A percentile compares a stretch with the other conserved stretches of the same genome.
These are phyloP conservation scores for Luffa acutangula DNA, from an alignment of 306 rosid species.

Conservation along the genomic window DNA sequence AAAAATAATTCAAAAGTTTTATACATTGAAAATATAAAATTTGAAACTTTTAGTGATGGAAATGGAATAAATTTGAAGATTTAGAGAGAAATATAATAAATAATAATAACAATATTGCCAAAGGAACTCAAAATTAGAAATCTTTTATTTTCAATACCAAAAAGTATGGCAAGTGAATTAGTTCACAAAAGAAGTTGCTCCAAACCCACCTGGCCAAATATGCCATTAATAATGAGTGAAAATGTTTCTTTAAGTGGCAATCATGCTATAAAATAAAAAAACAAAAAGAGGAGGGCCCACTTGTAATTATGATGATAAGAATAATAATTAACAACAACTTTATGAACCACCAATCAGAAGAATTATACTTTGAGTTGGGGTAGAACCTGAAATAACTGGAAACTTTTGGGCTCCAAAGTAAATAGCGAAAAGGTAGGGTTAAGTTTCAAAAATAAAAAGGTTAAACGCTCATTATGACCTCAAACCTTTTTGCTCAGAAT, in stretches of 20 bases:
- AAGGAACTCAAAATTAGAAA: neutral
- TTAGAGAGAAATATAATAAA: neutral
- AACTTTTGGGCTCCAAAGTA: neutral
- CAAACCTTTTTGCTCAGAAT: neutral
- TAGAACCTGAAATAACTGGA: neutral
- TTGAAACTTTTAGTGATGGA: neutral
- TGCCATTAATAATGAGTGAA: neutral
- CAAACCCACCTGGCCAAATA: neutral
- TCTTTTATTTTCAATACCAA: neutral
- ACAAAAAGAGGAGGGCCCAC: neutral
- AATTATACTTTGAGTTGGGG: neutral
- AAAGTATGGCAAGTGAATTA: neutral
- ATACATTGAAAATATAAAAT: neutral
- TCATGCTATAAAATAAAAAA: neutral
- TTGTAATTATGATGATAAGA: conserved; percentile 4
- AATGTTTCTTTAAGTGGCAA: neutral
- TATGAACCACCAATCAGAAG: neutral
- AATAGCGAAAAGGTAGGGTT: neutral
- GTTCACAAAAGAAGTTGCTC: neutral
- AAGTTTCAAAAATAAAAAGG: neutral
- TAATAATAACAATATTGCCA: neutral
- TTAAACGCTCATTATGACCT: neutral
- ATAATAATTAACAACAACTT: conserved; percentile 2
- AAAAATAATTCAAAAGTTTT: neutral
- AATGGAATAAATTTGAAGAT: neutral